Evolutionary conservation across 148 eudicot genomes (phyloP).

Genomic region (Cornus controversa): DNA sequence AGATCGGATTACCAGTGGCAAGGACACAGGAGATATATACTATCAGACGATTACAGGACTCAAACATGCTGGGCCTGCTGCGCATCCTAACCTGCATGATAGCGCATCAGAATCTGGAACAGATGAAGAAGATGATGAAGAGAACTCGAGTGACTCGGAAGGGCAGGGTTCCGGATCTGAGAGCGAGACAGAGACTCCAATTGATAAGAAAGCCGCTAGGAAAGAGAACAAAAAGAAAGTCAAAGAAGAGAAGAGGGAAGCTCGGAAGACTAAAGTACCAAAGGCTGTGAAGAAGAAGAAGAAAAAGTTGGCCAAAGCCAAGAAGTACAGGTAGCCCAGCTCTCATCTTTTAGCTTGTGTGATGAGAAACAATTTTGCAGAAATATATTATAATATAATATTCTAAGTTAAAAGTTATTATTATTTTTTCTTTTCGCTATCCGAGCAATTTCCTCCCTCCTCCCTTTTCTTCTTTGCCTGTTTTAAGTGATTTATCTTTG

Average conservation of each 20-base stretch:
- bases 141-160: conserved; percentile 45
- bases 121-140: conserved; percentile 35
- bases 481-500: no score
- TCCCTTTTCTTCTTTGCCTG: no score
- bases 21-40: conserved; percentile 64
- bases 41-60: conserved; percentile 80
- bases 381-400: not conserved
- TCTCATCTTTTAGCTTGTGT: not conserved
- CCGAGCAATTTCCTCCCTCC: no score
- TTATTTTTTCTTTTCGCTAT: no score
- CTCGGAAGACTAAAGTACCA: conserved; percentile 76
- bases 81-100: no score
- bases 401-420: not conserved
- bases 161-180: conserved; percentile 16
- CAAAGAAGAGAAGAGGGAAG: conserved; percentile 91
- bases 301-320: conserved; percentile 90
- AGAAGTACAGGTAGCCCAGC: conserved; percentile 37
- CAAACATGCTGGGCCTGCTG: no score
- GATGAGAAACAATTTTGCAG: not conserved
- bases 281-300: conserved; percentile 89
- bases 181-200: conserved; percentile 33
- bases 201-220: conserved; percentile 68
- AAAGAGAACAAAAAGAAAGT: conserved; percentile 97
- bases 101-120: conserved; percentile 44
- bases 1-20: conserved; percentile 61